Evolutionary conservation across 257 asterid genomes (phyloP).

Genomic region (Solanum bukasovii): DNA sequence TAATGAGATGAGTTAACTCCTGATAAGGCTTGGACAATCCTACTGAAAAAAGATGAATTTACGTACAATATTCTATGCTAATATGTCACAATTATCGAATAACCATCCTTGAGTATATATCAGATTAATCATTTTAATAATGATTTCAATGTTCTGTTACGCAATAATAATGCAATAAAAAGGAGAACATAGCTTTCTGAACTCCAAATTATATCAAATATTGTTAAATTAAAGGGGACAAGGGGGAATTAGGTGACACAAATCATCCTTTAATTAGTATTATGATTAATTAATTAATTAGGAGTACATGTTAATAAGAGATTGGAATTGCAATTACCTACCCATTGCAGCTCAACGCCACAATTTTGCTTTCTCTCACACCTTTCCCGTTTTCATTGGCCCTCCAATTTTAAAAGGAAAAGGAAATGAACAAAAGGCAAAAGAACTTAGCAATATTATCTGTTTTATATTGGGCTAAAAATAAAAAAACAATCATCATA

Average conservation of each 20-base stretch:
- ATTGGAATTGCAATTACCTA: background rate
- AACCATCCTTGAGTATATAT: background rate
- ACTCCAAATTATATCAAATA: background rate
- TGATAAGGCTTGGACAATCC: too few relatives aligned
- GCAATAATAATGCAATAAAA: background rate
- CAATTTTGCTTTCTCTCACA: background rate
- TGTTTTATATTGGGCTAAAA: background rate
- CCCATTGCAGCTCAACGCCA: background rate
- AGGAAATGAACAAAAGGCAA: background rate
- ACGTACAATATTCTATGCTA: background rate
- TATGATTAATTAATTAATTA: background rate
- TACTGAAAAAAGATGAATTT: background rate
- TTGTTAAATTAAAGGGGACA: background rate
- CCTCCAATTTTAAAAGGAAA: background rate
- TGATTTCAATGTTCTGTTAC: background rate
- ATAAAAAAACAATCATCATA: background rate
- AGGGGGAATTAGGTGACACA: background rate
- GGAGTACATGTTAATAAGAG: background rate
- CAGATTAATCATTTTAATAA: background rate
- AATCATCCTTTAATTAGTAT: background rate
- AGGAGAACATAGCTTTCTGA: background rate
- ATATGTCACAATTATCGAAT: background rate
- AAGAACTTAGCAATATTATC: background rate
- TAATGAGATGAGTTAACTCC: too few relatives aligned
- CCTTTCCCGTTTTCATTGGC: background rate